Evolutionary conservation across 495 filamentous ascomycete species (phyloP), one percentile per base, ranked within the genome.

Genomic region (Saxispiralis lemnorum): DNA sequence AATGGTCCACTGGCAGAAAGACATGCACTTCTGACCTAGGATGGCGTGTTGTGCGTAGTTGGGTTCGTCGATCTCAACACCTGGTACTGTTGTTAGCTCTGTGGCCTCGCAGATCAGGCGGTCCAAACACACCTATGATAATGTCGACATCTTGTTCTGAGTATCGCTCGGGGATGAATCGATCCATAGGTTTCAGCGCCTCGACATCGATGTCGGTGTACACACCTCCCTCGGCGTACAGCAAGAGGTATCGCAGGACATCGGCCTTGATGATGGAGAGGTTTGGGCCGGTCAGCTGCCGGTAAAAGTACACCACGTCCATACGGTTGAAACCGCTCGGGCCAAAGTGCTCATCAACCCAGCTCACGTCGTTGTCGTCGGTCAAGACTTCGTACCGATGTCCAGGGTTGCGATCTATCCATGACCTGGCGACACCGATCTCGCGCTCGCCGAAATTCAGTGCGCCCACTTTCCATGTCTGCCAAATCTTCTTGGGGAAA

Each of bases 1-100:
- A 46, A 79, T 75, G 9, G 75, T 79, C 75, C 76, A 81, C 52
- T 79, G 75, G 58, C 73, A 79, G 51, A 79, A 79, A 13, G 72
- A 76, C 17, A 63, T 56, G 13, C 66, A 75, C 52, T 77, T 78
- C 38, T 63, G 61, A 19, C 76, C 75, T 11, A 78, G 67, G 45
- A 79, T 73, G 24, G 67, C 59, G 57, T 78, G 72, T 55, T 77
- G 63, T 39, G 13, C n/a, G 34, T 16, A 33, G n/a, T n/a, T n/a
- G n/a, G n/a, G n/a, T n/a, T n/a, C n/a, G n/a, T n/a, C n/a, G n/a
- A n/a, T n/a, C n/a, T n/a, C n/a, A n/a, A n/a, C n/a, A n/a, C n/a
- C n/a, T n/a, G n/a, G n/a, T n/a, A n/a, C n/a, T n/a, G n/a, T n/a
- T n/a, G n/a, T n/a, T n/a, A n/a, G n/a, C n/a, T n/a, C n/a, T n/a